Evolutionary conservation across 23 red algal species (phyloP).

Genomic region (Pyropia haitanensis): DNA sequence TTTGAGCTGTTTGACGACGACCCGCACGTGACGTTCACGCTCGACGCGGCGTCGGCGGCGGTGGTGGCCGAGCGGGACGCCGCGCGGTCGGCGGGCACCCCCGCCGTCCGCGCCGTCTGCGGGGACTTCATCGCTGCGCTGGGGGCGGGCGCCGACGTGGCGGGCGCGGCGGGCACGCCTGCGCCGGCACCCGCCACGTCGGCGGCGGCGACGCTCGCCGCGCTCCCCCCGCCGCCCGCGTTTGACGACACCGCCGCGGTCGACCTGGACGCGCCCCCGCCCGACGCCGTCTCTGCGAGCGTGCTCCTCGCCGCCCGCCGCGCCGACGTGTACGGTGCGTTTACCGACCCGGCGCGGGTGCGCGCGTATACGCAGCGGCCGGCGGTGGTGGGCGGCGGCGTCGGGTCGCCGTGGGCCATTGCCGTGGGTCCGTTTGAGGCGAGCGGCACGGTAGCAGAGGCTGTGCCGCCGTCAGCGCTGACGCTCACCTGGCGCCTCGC

Average conservation of each 20-base stretch:
- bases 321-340: no score
- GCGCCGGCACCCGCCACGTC: neutral
- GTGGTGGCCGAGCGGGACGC: conserved; percentile 8
- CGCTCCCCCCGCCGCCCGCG: neutral
- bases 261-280: conserved; percentile 13
- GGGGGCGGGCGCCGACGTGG: conserved; percentile 31
- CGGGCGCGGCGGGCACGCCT: conserved; percentile 10
- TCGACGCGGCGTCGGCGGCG: conserved; percentile 13
- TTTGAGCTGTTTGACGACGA: conserved; percentile 84
- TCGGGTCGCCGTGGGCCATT: conserved; percentile 15
- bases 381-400: conserved; percentile 31
- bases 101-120: conserved; percentile 25
- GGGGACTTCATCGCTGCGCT: conserved; percentile 36
- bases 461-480: conserved; percentile 5
- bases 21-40: conserved; percentile 36
- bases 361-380: conserved; percentile 6
- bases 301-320: no score
- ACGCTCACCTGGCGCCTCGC: conserved; percentile 31
- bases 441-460: conserved; percentile 13
- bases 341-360: neutral
- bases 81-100: conserved; percentile 7
- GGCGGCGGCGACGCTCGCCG: conserved; percentile 5
- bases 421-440: conserved; percentile 15
- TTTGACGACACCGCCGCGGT: neutral
- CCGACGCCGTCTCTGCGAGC: conserved; percentile 16